These are phyloP conservation scores for Crithidia expoeki DNA, from an alignment of 208 protist genomes.

Conservation along the genomic window DNA sequence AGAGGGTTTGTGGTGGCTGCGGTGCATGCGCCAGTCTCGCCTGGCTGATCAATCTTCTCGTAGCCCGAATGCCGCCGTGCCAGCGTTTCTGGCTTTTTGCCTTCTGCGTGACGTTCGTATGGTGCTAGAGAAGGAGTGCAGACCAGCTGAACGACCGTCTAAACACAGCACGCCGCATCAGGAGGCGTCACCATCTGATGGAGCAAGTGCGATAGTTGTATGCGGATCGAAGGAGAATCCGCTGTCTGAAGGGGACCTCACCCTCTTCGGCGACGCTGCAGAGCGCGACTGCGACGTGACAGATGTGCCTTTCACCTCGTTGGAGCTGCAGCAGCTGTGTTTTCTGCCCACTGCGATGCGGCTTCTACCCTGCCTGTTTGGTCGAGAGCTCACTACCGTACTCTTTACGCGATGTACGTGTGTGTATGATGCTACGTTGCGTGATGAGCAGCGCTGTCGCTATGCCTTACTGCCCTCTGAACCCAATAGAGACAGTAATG, in stretches of 20 bases:
- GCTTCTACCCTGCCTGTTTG: constrained; percentile 6
- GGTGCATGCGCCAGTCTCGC: neutral
- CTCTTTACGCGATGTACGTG: neutral
- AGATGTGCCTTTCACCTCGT: constrained; percentile 8
- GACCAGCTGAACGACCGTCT: neutral
- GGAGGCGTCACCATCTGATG: neutral
- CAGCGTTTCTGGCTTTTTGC: neutral
- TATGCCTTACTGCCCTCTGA: neutral
- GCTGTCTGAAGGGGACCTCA: neutral
- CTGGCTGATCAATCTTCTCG: neutral
- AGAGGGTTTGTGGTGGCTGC: constrained; percentile 7
- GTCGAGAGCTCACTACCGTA: neutral
- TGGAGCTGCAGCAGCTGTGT: constrained; percentile 14
- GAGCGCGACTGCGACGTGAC: neutral
- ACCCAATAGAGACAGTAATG: neutral
- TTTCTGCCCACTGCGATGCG: constrained; percentile 5
- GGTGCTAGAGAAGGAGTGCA: constrained; percentile 1
- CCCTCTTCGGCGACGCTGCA: neutral
- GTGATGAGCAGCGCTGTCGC: neutral
- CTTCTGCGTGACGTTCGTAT: neutral
- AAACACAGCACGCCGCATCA: neutral
- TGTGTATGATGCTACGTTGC: neutral
- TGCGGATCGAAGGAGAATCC: constrained; percentile 2
- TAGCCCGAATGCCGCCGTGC: neutral
- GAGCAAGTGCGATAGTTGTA: neutral